These are phyloP conservation scores for Metschnikowia drakensbergensis DNA, from an alignment of 805 yeast genomes.

Conservation along the genomic window DNA sequence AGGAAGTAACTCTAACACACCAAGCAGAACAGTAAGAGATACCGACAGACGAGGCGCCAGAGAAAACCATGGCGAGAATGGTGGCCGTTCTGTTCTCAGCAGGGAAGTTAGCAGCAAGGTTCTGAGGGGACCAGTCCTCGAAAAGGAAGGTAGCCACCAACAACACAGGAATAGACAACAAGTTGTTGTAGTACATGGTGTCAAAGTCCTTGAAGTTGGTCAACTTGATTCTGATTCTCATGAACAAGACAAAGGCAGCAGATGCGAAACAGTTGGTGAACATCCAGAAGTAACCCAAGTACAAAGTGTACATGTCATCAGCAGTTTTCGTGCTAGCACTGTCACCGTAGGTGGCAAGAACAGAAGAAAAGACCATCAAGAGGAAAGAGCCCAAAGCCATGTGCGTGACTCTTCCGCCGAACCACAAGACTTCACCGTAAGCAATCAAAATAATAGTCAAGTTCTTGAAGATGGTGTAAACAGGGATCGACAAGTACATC, in stretches of 20 bases:
- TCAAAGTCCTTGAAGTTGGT: conserved; percentile 96
- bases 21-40: conserved; percentile 98
- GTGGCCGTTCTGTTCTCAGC: conserved; percentile 62
- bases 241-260: conserved; percentile 86
- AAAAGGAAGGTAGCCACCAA: conserved; percentile 67
- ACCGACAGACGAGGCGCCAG: conserved; percentile 94
- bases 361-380: conserved; percentile 93
- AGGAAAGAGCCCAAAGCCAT: conserved; percentile 87
- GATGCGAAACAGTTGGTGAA: conserved; percentile 88
- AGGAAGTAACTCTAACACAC: conserved; percentile 99
- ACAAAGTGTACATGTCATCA: conserved; percentile 44
- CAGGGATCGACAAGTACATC: conserved; percentile 88
- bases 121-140: conserved; percentile 91
- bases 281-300: conserved; percentile 95
- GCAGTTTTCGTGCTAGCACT: conserved; percentile 38
- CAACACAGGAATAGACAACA: conserved; percentile 87
- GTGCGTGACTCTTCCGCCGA: conserved; percentile 85
- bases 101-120: conserved; percentile 77
- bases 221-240: conserved; percentile 97
- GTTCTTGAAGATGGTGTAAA: conserved; percentile 96
- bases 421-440: conserved; percentile 97
- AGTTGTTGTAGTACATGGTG: conserved; percentile 95
- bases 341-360: conserved; percentile 93
- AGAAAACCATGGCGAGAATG: conserved; percentile 78
- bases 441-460: conserved; percentile 95